Base-by-base conservation (phyloP, 1,284 basidiomycete genomes). In the Boletellus deceptivus region DNA sequence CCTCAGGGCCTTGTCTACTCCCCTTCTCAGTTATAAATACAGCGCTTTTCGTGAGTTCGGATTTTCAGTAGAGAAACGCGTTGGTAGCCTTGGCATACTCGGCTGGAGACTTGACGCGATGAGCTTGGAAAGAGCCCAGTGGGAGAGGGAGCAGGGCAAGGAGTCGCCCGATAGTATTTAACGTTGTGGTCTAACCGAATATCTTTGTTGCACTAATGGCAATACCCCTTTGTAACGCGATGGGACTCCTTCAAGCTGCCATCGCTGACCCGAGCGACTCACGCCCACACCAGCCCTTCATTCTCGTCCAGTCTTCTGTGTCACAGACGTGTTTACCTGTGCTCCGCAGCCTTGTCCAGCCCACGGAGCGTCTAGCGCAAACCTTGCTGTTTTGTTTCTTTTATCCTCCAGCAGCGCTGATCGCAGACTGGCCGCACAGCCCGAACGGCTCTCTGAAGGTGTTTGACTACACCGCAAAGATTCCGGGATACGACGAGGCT, bases 291-390 rank as follows among this genome's bases (percentile, higher is more conserved):
- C 75, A 80, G 38, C 74, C 77, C 5, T 67, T 87, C 27, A 58
- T 87, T 7, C 58, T 89, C 16, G 60, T 89, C 16, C 84, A 89
- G 57, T 88, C 86, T 1, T 84, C 86, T 11, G 53, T 72, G 39
- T 76, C 80, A 1, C 85, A 87, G 59, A 82, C 83, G 35, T 73
- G 76, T 55, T 58, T 89, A 17, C 79, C 86, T 3, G 58, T 89
- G 22, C 68, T 90, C 9, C 74, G 75, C 31, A 69, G 68, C 48
- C 55, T 75, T 35, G 69, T 75, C 44, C 68, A 57, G 39, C 58
- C 69, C 36, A 61, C 55, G 11, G 65, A 52, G 57, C 53, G 42
- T 39, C 63, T 64, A 17, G 56, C 49, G 24, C 64, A 67, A 45
- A 74, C 72, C 25, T 48, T 86, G n/a, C 60, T 89, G 33, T 78